Conservation (phyloP, 2,329 filamentous ascomycete genomes). For the Geosmithia morbida region DNA sequence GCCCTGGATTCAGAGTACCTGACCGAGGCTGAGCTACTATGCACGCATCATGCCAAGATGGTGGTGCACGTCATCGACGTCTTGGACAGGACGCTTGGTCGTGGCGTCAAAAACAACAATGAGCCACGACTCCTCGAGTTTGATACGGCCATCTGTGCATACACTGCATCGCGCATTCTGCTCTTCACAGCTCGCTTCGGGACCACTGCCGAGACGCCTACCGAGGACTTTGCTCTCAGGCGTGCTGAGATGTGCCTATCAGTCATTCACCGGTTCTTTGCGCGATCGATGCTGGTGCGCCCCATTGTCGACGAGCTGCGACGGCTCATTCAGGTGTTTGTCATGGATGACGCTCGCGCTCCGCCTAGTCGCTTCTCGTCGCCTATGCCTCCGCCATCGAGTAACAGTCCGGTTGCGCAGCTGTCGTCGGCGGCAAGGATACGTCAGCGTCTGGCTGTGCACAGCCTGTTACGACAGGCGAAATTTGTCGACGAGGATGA, state of each 20-base stretch:
- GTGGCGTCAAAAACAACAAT: neutral
- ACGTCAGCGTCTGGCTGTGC: slow-evolving; percentile 9
- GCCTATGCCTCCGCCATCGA: slow-evolving; percentile 9
- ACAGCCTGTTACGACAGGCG: slow-evolving; percentile 12
- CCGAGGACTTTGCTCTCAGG: slow-evolving; percentile 10
- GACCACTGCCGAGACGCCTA: slow-evolving; percentile 3
- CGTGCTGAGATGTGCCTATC: slow-evolving; percentile 12
- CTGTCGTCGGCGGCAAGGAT: slow-evolving; percentile 7
- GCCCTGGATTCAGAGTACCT: slow-evolving; percentile 16
- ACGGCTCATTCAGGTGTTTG: slow-evolving; percentile 8
- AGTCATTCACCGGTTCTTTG: slow-evolving; percentile 11
- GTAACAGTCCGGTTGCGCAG: slow-evolving; percentile 5
- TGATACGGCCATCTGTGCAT: slow-evolving; percentile 5
- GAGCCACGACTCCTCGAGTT: slow-evolving; percentile 10
- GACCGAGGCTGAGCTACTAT: slow-evolving; percentile 15
- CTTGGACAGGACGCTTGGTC: slow-evolving; percentile 8
- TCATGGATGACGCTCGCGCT: slow-evolving; percentile 4
- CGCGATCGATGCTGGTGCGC: slow-evolving; percentile 8
- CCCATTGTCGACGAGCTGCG: slow-evolving; percentile 13
- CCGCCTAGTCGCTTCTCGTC: slow-evolving; percentile 10
- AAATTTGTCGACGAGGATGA: slow-evolving; percentile 11
- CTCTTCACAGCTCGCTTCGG: slow-evolving; percentile 11
- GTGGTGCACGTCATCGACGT: slow-evolving; percentile 14
- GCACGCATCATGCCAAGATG: slow-evolving; percentile 25
- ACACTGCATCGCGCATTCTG: slow-evolving; percentile 1